Base-by-base conservation (phyloP, 306 rosid species). In the Cucurbita pepo region DNA sequence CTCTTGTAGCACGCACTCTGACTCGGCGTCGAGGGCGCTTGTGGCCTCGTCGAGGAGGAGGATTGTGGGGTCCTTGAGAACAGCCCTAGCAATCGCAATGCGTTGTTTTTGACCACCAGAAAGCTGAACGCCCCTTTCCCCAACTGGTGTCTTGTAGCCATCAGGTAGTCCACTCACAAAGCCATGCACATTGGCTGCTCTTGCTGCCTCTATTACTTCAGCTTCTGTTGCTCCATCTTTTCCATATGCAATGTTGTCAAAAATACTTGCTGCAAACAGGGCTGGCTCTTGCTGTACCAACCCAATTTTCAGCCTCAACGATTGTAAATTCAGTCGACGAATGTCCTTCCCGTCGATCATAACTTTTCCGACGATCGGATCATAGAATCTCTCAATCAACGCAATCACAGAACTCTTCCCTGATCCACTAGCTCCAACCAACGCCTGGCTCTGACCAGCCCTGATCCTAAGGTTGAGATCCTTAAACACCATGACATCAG, bases 281-380 rank as follows among this genome's bases (percentile, higher is more conserved):
- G 96, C 97, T 3, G 99, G 99, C 77, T 94, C 99, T 69, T 94
- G 99, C 75, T 91, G 97, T 40, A 94, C 99, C 79, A 94, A 82
- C 16, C 97, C 99, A 37, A 94, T 89, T 72, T 86, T 94, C 4
- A 85, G 87, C 89, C 99, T 74, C n/a, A 94, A 75, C 3, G 97
- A 89, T 77, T 88, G 87, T 75, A 94, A 76, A 74, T 89, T 94
- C 74, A 90, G 34, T 41, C 87, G 86, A 75, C 90, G 85, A 3
- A 94, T 85, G 83, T 94, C 99, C 69, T 86, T 94, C 44, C 99
- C 99, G 34, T 94, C 99, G 18, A 94, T 79, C 97, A 91, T 94
- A 9, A 94, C 99, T 83, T 94, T 91, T 0, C 99, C 99, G 3
- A 77, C 90, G 4, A 91, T 55, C 0, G 99, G 99, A 54, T 94